These are phyloP conservation scores for Cochliopodium minus DNA, from an alignment of 208 protist genomes.

Conservation along the genomic window DNA sequence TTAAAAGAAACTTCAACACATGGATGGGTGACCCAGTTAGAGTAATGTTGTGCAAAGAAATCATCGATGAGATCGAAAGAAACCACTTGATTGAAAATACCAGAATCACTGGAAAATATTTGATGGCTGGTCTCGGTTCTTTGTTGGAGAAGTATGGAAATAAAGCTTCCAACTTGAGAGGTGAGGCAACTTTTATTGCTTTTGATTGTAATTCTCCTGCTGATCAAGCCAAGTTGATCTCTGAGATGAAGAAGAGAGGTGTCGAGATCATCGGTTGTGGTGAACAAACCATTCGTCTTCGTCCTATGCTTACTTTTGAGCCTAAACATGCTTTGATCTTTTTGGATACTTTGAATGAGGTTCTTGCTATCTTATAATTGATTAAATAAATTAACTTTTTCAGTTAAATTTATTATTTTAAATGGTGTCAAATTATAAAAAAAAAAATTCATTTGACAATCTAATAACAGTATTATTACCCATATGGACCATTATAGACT, in stretches of 20 bases:
- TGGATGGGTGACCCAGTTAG: constrained; percentile 41
- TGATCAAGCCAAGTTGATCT: constrained; percentile 15
- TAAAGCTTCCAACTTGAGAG: constrained; percentile 23
- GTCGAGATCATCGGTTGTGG: constrained; percentile 35
- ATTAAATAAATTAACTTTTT: no score
- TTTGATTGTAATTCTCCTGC: constrained; percentile 22
- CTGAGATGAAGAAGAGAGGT: not conserved
- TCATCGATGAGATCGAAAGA: constrained; percentile 24
- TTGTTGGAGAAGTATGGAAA: constrained; percentile 13
- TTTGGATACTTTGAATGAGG: not conserved
- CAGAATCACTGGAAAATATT: constrained; percentile 24
- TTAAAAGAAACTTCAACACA: constrained; percentile 39
- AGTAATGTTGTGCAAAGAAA: constrained; percentile 16
- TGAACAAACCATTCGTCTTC: constrained; percentile 19
- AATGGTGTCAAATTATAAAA: no score
- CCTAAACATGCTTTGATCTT: not conserved
- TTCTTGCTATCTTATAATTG: not conserved
- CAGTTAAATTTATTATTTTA: no score
- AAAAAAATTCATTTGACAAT: no score
- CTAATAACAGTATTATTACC: no score
- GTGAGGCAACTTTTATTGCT: constrained; percentile 32
- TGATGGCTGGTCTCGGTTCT: constrained; percentile 17
- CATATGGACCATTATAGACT: no score
- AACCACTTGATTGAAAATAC: constrained; percentile 25
- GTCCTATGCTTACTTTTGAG: constrained; percentile 28